Percentiles rank a stretch among this genome's conserved stretches.
phyloP scores from a whole-genome alignment of 2,329 filamentous ascomycete species.

The Scedosporium aurantiacum region DNA sequence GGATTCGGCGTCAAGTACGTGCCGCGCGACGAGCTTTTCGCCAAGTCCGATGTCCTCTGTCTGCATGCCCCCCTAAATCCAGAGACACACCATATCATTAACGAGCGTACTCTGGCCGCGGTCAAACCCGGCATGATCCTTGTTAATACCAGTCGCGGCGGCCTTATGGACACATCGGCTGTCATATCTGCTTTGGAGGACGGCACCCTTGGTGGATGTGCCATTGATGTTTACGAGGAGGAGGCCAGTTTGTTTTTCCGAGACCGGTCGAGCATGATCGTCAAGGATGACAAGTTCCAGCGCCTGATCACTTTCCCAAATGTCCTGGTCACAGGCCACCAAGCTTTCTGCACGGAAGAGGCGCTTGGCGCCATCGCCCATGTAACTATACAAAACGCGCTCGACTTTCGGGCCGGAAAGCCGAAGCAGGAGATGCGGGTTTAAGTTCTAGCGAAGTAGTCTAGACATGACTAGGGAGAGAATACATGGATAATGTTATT shows the following conservation, averaged over 20 bases:
- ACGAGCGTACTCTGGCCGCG: constrained; percentile 34
- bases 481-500: no score
- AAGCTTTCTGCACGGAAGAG: constrained; percentile 59
- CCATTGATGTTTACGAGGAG: constrained; percentile 58
- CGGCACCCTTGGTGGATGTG: constrained; percentile 47
- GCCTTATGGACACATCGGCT: constrained; percentile 47
- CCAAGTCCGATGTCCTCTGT: constrained; percentile 48
- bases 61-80: constrained; percentile 56
- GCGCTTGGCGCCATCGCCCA: constrained; percentile 28
- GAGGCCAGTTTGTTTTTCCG: constrained; percentile 53
- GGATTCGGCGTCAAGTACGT: constrained; percentile 37
- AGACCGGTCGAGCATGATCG: constrained; percentile 53
- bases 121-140: constrained; percentile 52
- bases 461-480: no score
- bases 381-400: no score
- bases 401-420: no score
- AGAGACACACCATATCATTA: constrained; percentile 49
- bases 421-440: no score
- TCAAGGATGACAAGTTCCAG: constrained; percentile 55
- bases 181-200: constrained; percentile 51
- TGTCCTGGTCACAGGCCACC: constrained; percentile 55
- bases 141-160: constrained; percentile 59
- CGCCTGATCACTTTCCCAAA: constrained; percentile 58
- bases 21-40: constrained; percentile 42
- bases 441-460: no score